A percentile compares a stretch with the other conserved stretches of the same genome.
Conservation (phyloP, 2,329 filamentous ascomycete genomes). For the Stachybotrys chartarum region DNA sequence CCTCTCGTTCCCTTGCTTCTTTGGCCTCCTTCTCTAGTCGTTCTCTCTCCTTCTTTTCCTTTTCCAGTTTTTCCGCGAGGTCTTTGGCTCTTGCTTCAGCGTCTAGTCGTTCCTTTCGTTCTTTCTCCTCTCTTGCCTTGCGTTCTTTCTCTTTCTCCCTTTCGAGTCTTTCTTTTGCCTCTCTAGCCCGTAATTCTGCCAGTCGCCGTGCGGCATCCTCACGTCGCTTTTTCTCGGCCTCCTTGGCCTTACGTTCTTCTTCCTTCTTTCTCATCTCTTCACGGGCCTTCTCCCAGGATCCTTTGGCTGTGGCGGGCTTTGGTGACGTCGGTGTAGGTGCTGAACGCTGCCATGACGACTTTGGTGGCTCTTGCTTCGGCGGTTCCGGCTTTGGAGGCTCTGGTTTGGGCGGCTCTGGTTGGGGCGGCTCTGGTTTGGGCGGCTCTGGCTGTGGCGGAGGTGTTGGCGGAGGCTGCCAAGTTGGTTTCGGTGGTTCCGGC, state of each 20-base stretch:
- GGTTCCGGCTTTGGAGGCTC: constrained; percentile 12
- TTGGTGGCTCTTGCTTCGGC: constrained; percentile 2
- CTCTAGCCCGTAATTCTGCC: constrained; percentile 49
- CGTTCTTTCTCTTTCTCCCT: constrained; percentile 29
- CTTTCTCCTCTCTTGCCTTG: constrained; percentile 25
- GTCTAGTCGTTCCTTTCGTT: constrained; percentile 19
- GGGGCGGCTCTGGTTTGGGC: constrained; percentile 13
- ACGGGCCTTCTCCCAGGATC: constrained; percentile 61
- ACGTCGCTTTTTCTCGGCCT: constrained; percentile 53
- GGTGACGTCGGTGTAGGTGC: neutral
- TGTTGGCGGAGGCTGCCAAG: constrained; percentile 26
- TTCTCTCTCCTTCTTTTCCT: constrained; percentile 31
- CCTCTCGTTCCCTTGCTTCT: constrained; percentile 12
- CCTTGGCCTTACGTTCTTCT: constrained; percentile 54
- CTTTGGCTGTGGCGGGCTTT: constrained; percentile 20
- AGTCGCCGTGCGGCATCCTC: constrained; percentile 47
- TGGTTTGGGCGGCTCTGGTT: constrained; percentile 13
- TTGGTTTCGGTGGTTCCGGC: constrained; percentile 26
- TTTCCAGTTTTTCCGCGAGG: constrained; percentile 27
- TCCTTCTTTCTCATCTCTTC: constrained; percentile 59
- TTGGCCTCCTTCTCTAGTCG: constrained; percentile 36
- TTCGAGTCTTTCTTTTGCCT: constrained; percentile 39
- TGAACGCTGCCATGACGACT: constrained; percentile 1
- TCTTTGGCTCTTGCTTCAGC: constrained; percentile 20
- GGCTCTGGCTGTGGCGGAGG: constrained; percentile 12